phyloP scores from a whole-genome alignment of 129 eudicot species.

The Mikania micrantha region DNA sequence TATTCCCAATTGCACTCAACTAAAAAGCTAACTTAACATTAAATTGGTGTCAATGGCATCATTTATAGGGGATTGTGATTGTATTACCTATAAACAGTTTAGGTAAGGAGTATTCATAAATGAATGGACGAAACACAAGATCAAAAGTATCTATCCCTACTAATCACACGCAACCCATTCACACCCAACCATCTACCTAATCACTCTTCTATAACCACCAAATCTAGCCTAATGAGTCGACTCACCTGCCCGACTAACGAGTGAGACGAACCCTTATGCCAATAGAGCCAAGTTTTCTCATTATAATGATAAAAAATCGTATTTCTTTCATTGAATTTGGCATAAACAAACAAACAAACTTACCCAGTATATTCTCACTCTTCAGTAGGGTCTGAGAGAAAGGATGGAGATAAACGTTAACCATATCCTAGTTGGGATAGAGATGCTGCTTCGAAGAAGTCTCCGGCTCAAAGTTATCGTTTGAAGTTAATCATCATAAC shows the following conservation, averaged over 20 bases:
- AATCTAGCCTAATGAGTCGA: background rate
- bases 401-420: too few relatives aligned
- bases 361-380: too few relatives aligned
- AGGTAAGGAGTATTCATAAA: slow-evolving; percentile 16
- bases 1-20: too few relatives aligned
- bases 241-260: background rate
- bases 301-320: too few relatives aligned
- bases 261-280: background rate
- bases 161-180: slow-evolving; percentile 32
- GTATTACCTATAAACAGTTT: slow-evolving; percentile 1
- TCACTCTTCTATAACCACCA: slow-evolving; percentile 13
- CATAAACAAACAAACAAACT: too few relatives aligned
- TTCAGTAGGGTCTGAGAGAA: too few relatives aligned
- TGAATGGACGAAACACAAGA: slow-evolving; percentile 31
- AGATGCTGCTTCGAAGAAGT: too few relatives aligned
- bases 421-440: too few relatives aligned
- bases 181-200: slow-evolving; percentile 33
- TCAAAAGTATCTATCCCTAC: slow-evolving; percentile 29
- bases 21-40: slow-evolving; percentile 11
- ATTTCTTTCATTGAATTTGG: too few relatives aligned
- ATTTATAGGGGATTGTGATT: slow-evolving; percentile 10
- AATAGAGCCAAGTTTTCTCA: too few relatives aligned
- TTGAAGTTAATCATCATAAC: too few relatives aligned
- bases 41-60: slow-evolving; percentile 13
- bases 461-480: too few relatives aligned